These are phyloP conservation scores for Citrus medica DNA, from an alignment of 345 rosid species.

Conservation along the genomic window DNA sequence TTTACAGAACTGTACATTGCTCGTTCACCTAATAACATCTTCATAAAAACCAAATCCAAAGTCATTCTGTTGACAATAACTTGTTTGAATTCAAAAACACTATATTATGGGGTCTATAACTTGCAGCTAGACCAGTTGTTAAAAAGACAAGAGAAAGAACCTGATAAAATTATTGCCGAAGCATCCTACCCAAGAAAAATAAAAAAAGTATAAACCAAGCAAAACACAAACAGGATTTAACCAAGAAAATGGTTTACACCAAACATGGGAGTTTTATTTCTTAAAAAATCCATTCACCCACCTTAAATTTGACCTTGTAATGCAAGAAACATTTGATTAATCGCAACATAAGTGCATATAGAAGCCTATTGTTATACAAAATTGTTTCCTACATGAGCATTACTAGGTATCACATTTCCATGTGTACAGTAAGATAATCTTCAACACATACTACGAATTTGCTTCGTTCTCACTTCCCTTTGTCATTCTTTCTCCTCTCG, in stretches of 20 bases:
- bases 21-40: no score
- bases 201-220: background rate
- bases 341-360: background rate
- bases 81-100: no score
- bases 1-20: no score
- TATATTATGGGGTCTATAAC: background rate
- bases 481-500: slow-evolving; percentile 33
- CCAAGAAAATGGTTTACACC: background rate
- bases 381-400: background rate
- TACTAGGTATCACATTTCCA: background rate
- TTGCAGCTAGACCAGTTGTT: background rate
- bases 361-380: background rate
- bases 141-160: background rate
- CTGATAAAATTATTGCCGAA: background rate
- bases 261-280: background rate
- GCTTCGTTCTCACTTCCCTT: slow-evolving; percentile 21
- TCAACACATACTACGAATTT: background rate
- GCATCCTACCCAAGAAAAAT: background rate
- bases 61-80: no score
- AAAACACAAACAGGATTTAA: background rate
- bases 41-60: no score
- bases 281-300: no score
- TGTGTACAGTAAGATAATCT: background rate
- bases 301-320: background rate
- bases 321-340: background rate